phyloP scores from a whole-genome alignment of 371 early-diverging fungal genomes.

The Batkoa obscura region DNA sequence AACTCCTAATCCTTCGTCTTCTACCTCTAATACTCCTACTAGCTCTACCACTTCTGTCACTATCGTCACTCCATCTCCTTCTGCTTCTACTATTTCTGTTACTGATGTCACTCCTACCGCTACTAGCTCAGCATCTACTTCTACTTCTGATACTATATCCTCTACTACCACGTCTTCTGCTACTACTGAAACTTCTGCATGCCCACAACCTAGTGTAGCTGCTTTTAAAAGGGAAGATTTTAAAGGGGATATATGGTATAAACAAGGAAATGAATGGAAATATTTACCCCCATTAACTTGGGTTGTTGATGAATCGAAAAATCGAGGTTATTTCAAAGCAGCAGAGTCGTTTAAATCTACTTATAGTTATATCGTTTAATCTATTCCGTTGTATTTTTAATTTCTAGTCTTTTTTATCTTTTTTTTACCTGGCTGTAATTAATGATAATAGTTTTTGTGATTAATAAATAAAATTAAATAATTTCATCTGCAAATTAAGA shows the following conservation, averaged over 20 bases:
- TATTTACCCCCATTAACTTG: neutral
- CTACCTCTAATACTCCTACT: neutral
- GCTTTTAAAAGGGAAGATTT: neutral
- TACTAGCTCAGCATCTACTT: neutral
- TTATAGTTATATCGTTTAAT: neutral
- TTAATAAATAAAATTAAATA: neutral
- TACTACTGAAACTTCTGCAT: neutral
- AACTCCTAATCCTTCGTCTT: neutral
- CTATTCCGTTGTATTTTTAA: too few relatives aligned
- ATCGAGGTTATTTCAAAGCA: neutral
- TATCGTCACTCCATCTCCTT: neutral
- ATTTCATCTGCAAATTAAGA: neutral
- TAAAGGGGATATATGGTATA: neutral
- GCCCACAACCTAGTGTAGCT: neutral
- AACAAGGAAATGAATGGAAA: neutral
- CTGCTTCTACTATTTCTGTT: neutral
- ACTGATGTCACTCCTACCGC: neutral
- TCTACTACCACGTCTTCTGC: neutral
- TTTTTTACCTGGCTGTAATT: neutral
- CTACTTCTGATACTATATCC: neutral
- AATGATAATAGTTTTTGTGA: neutral
- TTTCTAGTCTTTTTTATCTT: neutral
- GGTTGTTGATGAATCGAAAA: neutral
- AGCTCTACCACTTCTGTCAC: neutral
- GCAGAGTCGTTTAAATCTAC: neutral